A percentile compares a stretch with the other conserved stretches of the same genome.
phyloP scores from a whole-genome alignment of 129 eudicot species.

The Solidago caesia region DNA sequence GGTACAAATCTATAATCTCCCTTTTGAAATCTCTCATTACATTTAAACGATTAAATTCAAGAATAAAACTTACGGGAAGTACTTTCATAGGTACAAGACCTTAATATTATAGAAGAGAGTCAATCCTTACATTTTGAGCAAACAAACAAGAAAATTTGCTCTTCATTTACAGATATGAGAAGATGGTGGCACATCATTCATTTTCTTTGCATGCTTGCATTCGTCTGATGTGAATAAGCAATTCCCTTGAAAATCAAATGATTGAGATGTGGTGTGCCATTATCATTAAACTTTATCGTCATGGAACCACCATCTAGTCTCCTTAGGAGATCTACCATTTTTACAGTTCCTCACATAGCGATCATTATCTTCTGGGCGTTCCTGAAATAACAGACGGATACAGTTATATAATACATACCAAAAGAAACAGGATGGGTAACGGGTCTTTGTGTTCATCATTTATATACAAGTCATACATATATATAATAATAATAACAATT shows the following conservation, averaged over 20 bases:
- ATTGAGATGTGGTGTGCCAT: not conserved
- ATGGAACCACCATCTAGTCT: slow-evolving; percentile 95
- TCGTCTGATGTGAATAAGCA: slow-evolving; percentile 9
- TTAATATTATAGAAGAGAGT: slow-evolving; percentile 16
- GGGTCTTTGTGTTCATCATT: no score
- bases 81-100: not conserved
- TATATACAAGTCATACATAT: no score
- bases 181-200: slow-evolving; percentile 28
- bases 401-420: not conserved
- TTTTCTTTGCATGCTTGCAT: slow-evolving; percentile 21
- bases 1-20: not conserved
- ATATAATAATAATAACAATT: no score
- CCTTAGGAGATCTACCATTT: slow-evolving; percentile 88
- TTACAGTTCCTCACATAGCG: slow-evolving; percentile 76
- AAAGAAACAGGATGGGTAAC: not conserved
- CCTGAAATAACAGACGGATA: slow-evolving; percentile 36
- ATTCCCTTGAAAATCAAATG: slow-evolving; percentile 19
- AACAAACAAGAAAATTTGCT: slow-evolving; percentile 33
- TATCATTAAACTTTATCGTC: slow-evolving; percentile 67
- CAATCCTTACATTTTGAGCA: slow-evolving; percentile 35
- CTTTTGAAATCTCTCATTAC: not conserved
- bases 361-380: slow-evolving; percentile 78
- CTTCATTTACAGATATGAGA: slow-evolving; percentile 45
- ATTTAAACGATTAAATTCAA: not conserved
- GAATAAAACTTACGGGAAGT: not conserved